phyloP scores from a whole-genome alignment of 2,329 filamentous ascomycete species.

The Chaetomium sp. region DNA sequence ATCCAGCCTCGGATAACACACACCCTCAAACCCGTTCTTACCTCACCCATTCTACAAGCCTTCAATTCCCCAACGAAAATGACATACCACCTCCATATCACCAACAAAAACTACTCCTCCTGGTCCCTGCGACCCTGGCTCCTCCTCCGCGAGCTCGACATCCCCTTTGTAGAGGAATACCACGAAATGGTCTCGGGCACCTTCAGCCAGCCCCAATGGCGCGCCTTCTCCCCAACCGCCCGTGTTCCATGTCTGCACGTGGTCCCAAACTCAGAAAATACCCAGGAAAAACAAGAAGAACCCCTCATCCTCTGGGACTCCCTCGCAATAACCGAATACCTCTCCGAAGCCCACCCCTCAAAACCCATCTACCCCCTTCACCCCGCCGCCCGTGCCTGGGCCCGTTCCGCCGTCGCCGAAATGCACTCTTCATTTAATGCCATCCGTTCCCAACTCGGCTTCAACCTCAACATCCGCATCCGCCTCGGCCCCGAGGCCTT shows the following conservation, averaged over 20 bases:
- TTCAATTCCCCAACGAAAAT: constrained; percentile 20
- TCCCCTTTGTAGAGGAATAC: constrained; percentile 38
- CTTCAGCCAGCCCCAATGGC: constrained; percentile 27
- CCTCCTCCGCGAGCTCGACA: constrained; percentile 36
- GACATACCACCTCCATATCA: constrained; percentile 36
- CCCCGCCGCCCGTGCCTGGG: constrained; percentile 34
- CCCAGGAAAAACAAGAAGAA: not conserved
- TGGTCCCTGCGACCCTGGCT: constrained; percentile 44
- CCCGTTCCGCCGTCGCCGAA: constrained; percentile 38
- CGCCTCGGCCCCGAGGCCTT: constrained; percentile 23
- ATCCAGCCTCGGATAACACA: too few species aligned
- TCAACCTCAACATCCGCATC: constrained; percentile 37
- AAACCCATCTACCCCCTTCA: constrained; percentile 34
- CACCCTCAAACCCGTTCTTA: too few species aligned
- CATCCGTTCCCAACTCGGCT: constrained; percentile 36
- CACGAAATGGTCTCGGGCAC: constrained; percentile 28
- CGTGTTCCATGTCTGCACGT: constrained; percentile 39
- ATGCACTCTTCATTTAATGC: constrained; percentile 41
- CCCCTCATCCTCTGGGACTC: constrained; percentile 39
- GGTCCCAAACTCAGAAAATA: not conserved
- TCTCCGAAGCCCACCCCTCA: constrained; percentile 37
- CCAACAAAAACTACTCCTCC: constrained; percentile 40
- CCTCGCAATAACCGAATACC: constrained; percentile 41
- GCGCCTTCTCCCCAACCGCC: constrained; percentile 34
- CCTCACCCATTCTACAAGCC: too few species aligned